A percentile compares a stretch with the other conserved stretches of the same genome.
phyloP scores from a whole-genome alignment of 78 protist genomes.

The Capsaspora owczarzaki region DNA sequence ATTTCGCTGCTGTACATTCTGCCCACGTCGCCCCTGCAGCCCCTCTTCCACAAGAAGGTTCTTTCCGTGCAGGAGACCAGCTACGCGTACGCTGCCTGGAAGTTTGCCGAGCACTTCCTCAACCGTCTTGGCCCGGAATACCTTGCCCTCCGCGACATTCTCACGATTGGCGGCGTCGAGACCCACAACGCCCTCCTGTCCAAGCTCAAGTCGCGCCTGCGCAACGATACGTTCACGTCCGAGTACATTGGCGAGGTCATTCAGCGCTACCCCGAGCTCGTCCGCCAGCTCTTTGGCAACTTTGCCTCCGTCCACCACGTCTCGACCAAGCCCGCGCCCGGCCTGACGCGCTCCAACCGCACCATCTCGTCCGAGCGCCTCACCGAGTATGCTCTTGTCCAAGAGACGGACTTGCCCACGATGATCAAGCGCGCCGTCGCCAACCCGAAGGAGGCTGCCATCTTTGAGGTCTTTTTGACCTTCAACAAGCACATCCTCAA shows the following conservation, averaged over 20 bases:
- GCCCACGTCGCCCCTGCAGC: conserved; percentile 2
- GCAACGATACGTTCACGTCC: not conserved
- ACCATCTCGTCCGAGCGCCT: not conserved
- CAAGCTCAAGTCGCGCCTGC: conserved; percentile 7
- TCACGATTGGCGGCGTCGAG: not conserved
- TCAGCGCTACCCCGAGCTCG: not conserved
- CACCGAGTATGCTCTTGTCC: not conserved
- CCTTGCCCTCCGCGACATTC: not conserved
- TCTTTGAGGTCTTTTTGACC: conserved; percentile 7
- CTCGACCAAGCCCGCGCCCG: not conserved
- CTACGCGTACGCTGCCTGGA: conserved; percentile 16
- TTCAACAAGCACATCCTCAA: conserved; percentile 25
- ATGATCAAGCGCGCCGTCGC: not conserved
- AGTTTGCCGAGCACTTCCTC: conserved; percentile 23
- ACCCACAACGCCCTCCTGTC: not conserved
- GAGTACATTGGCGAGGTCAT: not conserved
- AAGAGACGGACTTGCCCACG: not conserved
- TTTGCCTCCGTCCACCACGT: conserved; percentile 17
- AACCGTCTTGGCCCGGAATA: conserved; percentile 28
- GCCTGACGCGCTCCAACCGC: not conserved
- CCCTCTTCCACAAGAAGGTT: not conserved
- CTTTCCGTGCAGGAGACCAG: not conserved
- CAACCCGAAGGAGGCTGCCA: not conserved
- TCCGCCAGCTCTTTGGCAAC: not conserved
- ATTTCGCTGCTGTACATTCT: not conserved